These are phyloP conservation scores for Leptodontidium sp. DNA, from an alignment of 2,329 filamentous ascomycete genomes.

Conservation along the genomic window DNA sequence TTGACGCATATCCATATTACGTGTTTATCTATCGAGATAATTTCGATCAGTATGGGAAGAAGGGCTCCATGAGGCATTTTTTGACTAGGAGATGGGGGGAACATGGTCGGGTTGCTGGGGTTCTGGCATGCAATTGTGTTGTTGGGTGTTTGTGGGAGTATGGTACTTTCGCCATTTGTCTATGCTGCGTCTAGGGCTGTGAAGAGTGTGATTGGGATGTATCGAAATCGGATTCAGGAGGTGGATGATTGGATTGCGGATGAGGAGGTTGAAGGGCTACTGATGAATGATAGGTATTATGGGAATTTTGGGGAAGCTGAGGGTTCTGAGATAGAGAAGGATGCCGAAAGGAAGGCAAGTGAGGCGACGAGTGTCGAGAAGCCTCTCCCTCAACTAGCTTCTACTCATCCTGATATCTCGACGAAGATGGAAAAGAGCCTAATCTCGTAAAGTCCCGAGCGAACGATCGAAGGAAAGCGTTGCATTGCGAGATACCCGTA, in stretches of 20 bases:
- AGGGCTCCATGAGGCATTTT: conserved; percentile 33
- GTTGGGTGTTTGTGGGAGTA: conserved; percentile 29
- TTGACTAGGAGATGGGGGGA: conserved; percentile 32
- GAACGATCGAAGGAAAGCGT: background rate
- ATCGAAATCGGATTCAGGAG: conserved; percentile 30
- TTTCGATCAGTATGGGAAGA: conserved; percentile 37
- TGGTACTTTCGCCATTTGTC: conserved; percentile 29
- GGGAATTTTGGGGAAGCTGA: conserved; percentile 29
- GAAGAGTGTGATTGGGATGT: conserved; percentile 28
- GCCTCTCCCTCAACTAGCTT: conserved; percentile 17
- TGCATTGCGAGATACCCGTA: conserved; percentile 1
- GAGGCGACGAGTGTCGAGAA: conserved; percentile 29
- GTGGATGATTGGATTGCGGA: conserved; percentile 35
- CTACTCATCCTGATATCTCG: conserved; percentile 20
- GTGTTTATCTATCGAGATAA: conserved; percentile 36
- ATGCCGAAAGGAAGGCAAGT: conserved; percentile 21
- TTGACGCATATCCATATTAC: conserved; percentile 33
- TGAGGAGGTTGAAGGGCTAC: conserved; percentile 33
- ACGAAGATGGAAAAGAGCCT: conserved; percentile 25
- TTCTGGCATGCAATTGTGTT: conserved; percentile 25
- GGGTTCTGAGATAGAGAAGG: conserved; percentile 17
- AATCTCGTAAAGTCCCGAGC: conserved; percentile 27
- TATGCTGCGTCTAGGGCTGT: conserved; percentile 30
- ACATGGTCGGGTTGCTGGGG: conserved; percentile 27
- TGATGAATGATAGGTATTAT: conserved; percentile 29